A percentile compares a stretch with the other conserved stretches of the same genome.
Conservation (phyloP, 2,329 filamentous ascomycete species). For the Exophiala mesophila region DNA sequence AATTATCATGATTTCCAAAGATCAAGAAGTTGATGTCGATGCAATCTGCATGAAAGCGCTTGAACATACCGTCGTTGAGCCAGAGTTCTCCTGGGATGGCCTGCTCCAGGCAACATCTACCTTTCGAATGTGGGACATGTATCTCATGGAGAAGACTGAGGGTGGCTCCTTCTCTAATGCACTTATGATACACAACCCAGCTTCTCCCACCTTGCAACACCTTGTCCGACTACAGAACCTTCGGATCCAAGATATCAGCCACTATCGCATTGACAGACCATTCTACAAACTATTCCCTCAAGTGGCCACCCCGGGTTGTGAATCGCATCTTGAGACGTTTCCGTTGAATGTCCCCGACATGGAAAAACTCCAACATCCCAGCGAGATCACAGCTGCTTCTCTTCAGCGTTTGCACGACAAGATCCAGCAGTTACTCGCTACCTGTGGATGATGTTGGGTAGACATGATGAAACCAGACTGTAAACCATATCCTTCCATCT, state of each 20-base stretch:
- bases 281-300: conserved; percentile 66
- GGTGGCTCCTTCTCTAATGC: conserved; percentile 1
- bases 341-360: neutral
- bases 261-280: conserved; percentile 55
- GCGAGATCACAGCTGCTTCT: neutral
- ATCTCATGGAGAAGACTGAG: conserved; percentile 6
- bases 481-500: no score
- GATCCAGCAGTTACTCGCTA: no score
- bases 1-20: conserved; percentile 5
- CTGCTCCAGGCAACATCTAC: neutral
- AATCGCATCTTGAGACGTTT: neutral
- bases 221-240: conserved; percentile 9
- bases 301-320: neutral
- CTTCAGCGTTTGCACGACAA: neutral
- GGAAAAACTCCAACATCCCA: neutral
- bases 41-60: conserved; percentile 4
- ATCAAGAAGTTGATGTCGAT: conserved; percentile 5
- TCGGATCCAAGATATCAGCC: conserved; percentile 8
- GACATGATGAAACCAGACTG: no score
- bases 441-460: no score
- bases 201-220: conserved; percentile 2
- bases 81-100: neutral
- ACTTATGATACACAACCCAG: conserved; percentile 2
- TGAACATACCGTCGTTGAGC: conserved; percentile 8
- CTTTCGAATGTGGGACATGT: conserved; percentile 16